A percentile compares a stretch with the other conserved stretches of the same genome.
These are phyloP conservation scores for Amphichorda felina DNA, from an alignment of 2,329 filamentous ascomycete genomes.

Conservation along the genomic window DNA sequence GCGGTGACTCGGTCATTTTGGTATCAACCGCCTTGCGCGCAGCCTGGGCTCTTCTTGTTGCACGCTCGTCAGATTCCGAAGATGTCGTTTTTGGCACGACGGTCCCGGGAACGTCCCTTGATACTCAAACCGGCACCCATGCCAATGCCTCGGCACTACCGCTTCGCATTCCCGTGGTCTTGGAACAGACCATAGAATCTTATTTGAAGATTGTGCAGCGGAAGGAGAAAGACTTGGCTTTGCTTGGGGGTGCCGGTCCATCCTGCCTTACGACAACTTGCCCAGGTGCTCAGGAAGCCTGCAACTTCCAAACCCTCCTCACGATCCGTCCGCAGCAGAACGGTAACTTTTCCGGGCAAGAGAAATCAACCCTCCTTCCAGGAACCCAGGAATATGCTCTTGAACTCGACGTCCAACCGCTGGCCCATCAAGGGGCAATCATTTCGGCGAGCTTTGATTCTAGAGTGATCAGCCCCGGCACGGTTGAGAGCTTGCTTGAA, in stretches of 20 bases:
- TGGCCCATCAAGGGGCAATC: not conserved
- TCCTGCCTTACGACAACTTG: not conserved
- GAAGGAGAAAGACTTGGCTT: not conserved
- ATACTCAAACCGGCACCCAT: not conserved
- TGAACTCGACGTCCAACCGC: not conserved
- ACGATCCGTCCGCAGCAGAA: not conserved
- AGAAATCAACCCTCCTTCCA: not conserved
- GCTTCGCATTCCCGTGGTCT: not conserved
- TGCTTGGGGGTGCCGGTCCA: too few species aligned
- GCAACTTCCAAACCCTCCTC: not conserved
- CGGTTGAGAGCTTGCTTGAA: not conserved
- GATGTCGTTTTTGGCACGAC: slow-evolving; percentile 1
- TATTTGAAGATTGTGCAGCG: not conserved
- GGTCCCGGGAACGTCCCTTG: not conserved
- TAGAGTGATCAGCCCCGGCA: not conserved
- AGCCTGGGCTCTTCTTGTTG: not conserved
- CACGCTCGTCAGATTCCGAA: not conserved
- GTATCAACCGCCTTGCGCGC: not conserved
- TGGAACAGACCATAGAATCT: not conserved
- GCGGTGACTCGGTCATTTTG: too few species aligned
- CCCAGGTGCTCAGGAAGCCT: not conserved
- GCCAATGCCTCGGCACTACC: not conserved
- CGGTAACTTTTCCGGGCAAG: not conserved
- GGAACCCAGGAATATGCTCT: not conserved
- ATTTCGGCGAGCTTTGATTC: not conserved